Evolutionary conservation across 331 rosid genomes (phyloP), one percentile per base, ranked within the genome.

Genomic region (Telfairia occidentalis): DNA sequence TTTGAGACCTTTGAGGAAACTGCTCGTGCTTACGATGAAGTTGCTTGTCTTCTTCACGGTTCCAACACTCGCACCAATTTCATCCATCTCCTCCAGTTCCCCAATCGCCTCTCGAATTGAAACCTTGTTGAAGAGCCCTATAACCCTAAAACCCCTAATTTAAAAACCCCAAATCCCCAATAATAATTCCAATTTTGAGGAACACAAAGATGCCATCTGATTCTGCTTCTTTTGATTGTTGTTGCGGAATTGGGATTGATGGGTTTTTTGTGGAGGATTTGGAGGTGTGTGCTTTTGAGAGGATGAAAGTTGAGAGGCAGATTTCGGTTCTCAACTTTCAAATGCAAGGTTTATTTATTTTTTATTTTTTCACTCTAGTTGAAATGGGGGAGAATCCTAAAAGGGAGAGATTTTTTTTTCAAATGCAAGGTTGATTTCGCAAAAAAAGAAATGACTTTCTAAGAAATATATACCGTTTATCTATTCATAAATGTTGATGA

Each of bases 1-100:
- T 93, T 91, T 76, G 96, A 93, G 86, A 89, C 97, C 0, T 97
- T 97, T 1, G 98, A 93, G 46, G 97, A 91, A 59, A 97, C 98
- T 2, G 98, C 98, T 12, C 84, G 94, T 32, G 94, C 98, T 29
- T 93, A 93, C 15, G 98, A 93, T 15, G 95, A 93, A 88, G 98
- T 97, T 1, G 98, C 98, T 1, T 93, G 94, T 79, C 97, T 93
- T 71, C 98, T 93, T 73, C 89, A 97, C 0, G 98, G 98, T 4
- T 87, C 97, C 3, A 93, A 89, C 49, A 85, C 98, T 35, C 92
- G 91, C 9, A 93, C 97, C 65, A 93, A 93, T 84, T 93, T 91
- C 90, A 78, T 83, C 58, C 88, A 90, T 93, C 2, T 89, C 95
- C 50, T 29, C 82, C 34, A 89, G 89, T 76, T 93, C 98, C 16